Evolutionary conservation across 169 alveolate species (phyloP).

Genomic region (Cystoisospora suis): DNA sequence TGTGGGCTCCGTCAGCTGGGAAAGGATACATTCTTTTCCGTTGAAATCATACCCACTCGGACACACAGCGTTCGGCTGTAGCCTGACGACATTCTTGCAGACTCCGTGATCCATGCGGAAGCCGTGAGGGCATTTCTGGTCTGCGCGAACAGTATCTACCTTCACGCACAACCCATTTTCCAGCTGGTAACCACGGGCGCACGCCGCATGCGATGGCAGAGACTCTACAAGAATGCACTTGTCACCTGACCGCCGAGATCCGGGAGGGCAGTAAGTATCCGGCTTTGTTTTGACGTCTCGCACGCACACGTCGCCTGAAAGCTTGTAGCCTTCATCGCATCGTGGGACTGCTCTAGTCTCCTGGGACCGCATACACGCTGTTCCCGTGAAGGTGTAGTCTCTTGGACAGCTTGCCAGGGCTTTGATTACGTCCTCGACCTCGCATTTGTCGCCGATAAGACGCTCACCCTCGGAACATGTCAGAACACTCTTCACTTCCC

Average conservation of each 20-base stretch:
- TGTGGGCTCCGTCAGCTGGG: constrained; percentile 22
- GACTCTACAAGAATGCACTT: constrained; percentile 24
- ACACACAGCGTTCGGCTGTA: constrained; percentile 48
- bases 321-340: constrained; percentile 37
- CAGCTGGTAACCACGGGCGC: constrained; percentile 18
- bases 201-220: background rate
- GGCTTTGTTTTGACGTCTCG: constrained; percentile 40
- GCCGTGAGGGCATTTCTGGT: constrained; percentile 21
- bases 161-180: constrained; percentile 3
- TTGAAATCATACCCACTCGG: constrained; percentile 34
- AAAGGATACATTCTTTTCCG: constrained; percentile 35
- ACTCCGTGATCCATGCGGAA: constrained; percentile 23
- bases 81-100: background rate
- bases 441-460: constrained; percentile 45
- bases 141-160: background rate
- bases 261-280: constrained; percentile 29
- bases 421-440: constrained; percentile 28
- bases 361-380: constrained; percentile 34
- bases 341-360: background rate
- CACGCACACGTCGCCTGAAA: constrained; percentile 2
- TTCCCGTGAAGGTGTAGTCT: constrained; percentile 33
- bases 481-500: constrained; percentile 21
- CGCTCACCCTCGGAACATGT: constrained; percentile 22
- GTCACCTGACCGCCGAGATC: constrained; percentile 17
- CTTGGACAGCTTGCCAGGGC: constrained; percentile 48